Conservation (phyloP, 2,329 filamentous ascomycete species). For the Alternaria arborescens region DNA sequence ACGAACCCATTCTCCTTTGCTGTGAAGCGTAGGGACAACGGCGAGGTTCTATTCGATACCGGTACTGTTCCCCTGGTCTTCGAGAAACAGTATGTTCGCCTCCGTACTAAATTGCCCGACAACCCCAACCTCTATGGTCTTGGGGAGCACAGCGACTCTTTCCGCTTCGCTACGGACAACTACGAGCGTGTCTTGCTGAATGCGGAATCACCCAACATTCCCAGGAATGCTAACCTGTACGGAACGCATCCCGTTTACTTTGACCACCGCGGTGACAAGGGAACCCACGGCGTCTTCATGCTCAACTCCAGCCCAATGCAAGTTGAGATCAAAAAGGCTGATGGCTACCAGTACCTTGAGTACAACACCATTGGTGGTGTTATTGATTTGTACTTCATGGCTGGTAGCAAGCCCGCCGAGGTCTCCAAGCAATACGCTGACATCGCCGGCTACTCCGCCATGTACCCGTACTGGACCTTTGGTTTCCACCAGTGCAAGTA, state of each 20-base stretch:
- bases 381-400: constrained; percentile 68
- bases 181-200: constrained; percentile 76
- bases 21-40: constrained; percentile 66
- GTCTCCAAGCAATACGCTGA: constrained; percentile 61
- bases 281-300: constrained; percentile 50
- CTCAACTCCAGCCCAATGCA: constrained; percentile 66
- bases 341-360: constrained; percentile 73
- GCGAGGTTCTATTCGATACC: constrained; percentile 73
- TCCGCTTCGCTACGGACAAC: constrained; percentile 71
- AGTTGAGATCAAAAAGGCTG: constrained; percentile 72
- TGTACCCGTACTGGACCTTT: constrained; percentile 63
- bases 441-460: constrained; percentile 58
- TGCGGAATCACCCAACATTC: constrained; percentile 70
- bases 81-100: constrained; percentile 77
- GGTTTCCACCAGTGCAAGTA: constrained; percentile 64
- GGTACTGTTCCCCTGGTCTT: constrained; percentile 73
- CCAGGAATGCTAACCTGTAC: constrained; percentile 72
- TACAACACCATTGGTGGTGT: constrained; percentile 82
- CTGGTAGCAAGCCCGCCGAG: constrained; percentile 57
- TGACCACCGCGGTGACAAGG: constrained; percentile 68
- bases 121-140: constrained; percentile 79
- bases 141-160: constrained; percentile 77
- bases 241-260: constrained; percentile 78
- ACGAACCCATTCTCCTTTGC: constrained; percentile 73
- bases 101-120: constrained; percentile 74